Base-by-base conservation (phyloP, 2,329 filamentous ascomycete genomes). In the Pseudocercospora cruenta region DNA sequence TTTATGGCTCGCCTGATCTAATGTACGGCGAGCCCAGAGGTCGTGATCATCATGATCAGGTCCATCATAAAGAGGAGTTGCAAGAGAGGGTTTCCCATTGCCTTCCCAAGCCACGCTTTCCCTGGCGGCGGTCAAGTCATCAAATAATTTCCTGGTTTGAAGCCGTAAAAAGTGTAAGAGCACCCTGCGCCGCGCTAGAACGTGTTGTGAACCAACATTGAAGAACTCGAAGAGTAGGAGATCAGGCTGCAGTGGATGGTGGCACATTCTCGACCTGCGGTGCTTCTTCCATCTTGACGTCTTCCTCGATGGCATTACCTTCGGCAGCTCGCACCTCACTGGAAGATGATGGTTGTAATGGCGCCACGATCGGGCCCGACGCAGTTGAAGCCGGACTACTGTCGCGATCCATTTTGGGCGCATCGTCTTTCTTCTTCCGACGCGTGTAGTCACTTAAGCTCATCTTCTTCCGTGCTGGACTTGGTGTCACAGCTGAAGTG, bases 371-470 rank as follows among this genome's bases (percentile, higher is more conserved):
- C 12, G 73, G 67, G 10, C 73, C 73, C 47, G 69, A 72, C 10
- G 71, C 70, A 1, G 70, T 71, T 9, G 72, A 74, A 39, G 72
- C 73, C 7, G 75, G 75, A 28, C 73, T 75, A 64, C 73, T 74
- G n/a, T 77, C 75, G 2, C 74, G 71, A 14, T 76, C 72, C 14
- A 60, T 47, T 55, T 70, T 71, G 21, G 53, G 33, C 22, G 72
- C 72, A n/a, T 60, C 59, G 10, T 73, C 72, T 55, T 74, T 71
- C 64, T 73, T 71, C 64, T 80, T 82, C 58, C 81, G 77, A 59
- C 79, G 82, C 4, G 81, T 83, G 65, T 83, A 84, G 61, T 84
- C 82, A 68, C 81, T 83, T n/a, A 84, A 70, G 67, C 82, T 84
- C 64, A 84, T 76, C 75, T 84, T 84, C 76, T 84, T 84, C 65